Conservation (phyloP, 2,329 filamentous ascomycete genomes). For the Alternaria ventricosa region DNA sequence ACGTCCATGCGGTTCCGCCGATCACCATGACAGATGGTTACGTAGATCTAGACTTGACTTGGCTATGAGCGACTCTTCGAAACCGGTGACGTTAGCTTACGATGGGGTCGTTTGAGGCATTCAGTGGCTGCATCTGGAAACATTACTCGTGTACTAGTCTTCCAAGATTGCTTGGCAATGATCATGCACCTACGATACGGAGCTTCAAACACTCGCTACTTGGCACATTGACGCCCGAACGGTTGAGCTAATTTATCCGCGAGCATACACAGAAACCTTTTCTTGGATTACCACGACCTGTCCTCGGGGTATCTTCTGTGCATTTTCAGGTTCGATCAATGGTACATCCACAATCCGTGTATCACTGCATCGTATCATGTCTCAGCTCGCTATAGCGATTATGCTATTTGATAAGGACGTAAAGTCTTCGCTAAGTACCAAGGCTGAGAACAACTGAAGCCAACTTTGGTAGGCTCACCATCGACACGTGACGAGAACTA, state of each 20-base stretch:
- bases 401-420: background rate
- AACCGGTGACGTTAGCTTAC: background rate
- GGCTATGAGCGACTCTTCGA: background rate
- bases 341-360: background rate
- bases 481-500: background rate
- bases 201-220: conserved; percentile 10
- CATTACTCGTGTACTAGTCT: background rate
- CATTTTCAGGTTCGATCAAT: background rate
- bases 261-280: background rate
- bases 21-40: background rate
- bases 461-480: background rate
- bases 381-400: background rate
- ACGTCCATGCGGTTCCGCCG: background rate
- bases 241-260: background rate
- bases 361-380: background rate
- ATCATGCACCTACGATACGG: conserved; percentile 1
- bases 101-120: background rate
- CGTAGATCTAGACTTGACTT: background rate
- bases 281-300: background rate
- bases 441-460: background rate
- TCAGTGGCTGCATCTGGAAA: background rate
- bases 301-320: background rate
- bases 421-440: background rate
- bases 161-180: background rate
- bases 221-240: conserved; percentile 1